Base-by-base conservation (phyloP, 768 basidiomycete genomes). In the Macrolepiota fuliginosa region DNA sequence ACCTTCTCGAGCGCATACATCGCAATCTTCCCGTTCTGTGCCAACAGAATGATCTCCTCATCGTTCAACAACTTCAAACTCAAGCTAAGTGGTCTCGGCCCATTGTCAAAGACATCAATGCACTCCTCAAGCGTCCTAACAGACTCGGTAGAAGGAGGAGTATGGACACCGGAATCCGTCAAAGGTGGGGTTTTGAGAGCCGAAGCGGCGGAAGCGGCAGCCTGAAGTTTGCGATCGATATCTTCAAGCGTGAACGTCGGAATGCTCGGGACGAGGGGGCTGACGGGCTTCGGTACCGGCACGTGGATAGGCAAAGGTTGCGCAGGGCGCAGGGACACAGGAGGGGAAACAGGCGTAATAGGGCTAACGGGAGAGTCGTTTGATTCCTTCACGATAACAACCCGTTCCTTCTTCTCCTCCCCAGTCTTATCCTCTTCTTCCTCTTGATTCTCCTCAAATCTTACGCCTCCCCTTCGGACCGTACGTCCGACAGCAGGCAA, bases 1-100 rank as follows among this genome's bases (percentile, higher is more conserved):
- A 94, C 87, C 79, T 98, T 98, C 77, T 99, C 97, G 60, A 98
- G 75, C 27, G 93, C 92, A 73, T 99, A 98, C n/a, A 92, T 83
- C 0, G 92, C 90, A 59, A 98, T 90, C 84, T 96, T 97, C 32
- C 95, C 94, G 64, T 88, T 88, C 77, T 96, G 93, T 1, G 89
- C 83, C 49, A 99, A 80, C 60, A 94, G 57, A 58, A 98, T 89
- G 47, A 99, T 80, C 74, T 98, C 97, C 70, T 98, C 96, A 67
- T 99, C 94, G 56, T 84, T 91, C 68, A 99, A 75, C 65, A 84
- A 78, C 47, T 81, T 75, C 55, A 92, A 68, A 22, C 84, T 78
- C 10, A 74, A 77, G 24, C 83, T 81, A 7, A 86, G 77, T 3
- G 89, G 85, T 56, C 84, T 78, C 0, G 89, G 87, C 2, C 85